Base-by-base conservation (phyloP, 1,284 basidiomycete species). In the Ustilago crameri region DNA sequence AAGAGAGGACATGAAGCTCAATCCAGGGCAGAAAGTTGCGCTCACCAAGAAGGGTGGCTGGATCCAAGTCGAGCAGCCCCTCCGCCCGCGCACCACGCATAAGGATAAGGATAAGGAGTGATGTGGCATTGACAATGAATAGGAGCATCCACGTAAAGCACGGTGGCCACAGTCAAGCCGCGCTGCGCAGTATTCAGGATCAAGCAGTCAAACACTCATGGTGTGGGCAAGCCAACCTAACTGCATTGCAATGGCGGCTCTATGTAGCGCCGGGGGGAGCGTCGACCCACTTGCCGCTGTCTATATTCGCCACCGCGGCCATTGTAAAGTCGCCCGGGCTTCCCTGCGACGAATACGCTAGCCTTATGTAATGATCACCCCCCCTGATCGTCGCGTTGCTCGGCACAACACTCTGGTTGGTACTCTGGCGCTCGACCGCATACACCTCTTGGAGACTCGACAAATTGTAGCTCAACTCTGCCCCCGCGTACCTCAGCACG, bases 301-400 rank as follows among this genome's bases (percentile, higher is more conserved):
- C 34, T 5, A 84, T 87, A 87, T 87, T 92, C 23, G 91, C 85
- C 5, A 87, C 89, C 8, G 91, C 92, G 3, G 92, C 87, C 85
- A 88, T 90, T 0, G 93, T 93, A 76, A 91, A 95, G 83, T 93
- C 93, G 15, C 91, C 92, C 12, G 47, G 87, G 87, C 57, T 87
- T 88, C 91, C 92, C 12, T 55, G 47, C 3, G 43, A 76, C 70
- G 92, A 91, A 42, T 68, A 81, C 10, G 91, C 92, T 46, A 93
- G 85, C 61, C 92, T 87, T 82, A 94, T 91, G 85, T 92, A 94
- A 83, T 94, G 92, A 0, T 90, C 89, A 7, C 54, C 15, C 3
- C 46, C 44, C n/a, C 43, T 5, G 9, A 93, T 78, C 15, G 86
- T 86, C 1, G 85, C 79, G 52, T 90, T 86, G 47, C 45, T 37